These are phyloP conservation scores for Ophiostoma sp. DNA, from an alignment of 2,329 filamentous ascomycete species.

Conservation along the genomic window DNA sequence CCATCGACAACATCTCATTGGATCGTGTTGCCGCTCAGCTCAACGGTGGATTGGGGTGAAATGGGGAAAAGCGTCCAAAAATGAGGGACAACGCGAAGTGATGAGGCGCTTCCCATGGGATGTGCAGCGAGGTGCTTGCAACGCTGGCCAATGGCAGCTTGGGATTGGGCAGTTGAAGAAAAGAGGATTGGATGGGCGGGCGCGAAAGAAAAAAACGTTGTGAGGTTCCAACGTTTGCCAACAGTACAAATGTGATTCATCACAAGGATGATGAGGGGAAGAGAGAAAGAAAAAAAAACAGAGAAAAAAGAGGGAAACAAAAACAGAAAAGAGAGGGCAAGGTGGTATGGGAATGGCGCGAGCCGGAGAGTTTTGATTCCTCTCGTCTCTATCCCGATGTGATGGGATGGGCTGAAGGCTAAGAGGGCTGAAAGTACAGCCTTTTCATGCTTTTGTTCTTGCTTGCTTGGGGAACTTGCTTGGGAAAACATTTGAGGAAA, in stretches of 20 bases:
- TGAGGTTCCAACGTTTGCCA: neutral
- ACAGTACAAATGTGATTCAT: slow-evolving; percentile 10
- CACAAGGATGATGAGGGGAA: neutral
- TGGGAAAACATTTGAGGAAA: neutral
- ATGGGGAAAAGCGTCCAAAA: neutral
- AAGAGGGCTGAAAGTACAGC: neutral
- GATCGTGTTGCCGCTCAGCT: slow-evolving; percentile 23
- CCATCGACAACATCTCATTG: neutral
- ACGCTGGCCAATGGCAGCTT: slow-evolving; percentile 7
- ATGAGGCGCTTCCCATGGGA: neutral
- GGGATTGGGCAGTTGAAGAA: neutral
- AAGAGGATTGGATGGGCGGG: neutral
- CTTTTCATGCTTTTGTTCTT: slow-evolving; percentile 1
- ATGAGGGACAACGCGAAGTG: slow-evolving; percentile 3
- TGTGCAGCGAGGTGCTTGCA: neutral
- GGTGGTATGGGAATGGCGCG: neutral
- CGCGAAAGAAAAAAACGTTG: neutral
- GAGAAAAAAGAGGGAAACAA: neutral
- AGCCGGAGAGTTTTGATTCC: neutral
- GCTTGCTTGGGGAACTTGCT: neutral
- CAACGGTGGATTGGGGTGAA: neutral
- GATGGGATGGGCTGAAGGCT: neutral
- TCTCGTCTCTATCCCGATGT: neutral
- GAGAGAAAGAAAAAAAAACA: neutral
- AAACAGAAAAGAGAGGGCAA: neutral